Evolutionary conservation across 441 rosid species (phyloP).

Genomic region (Gossypium laxum): DNA sequence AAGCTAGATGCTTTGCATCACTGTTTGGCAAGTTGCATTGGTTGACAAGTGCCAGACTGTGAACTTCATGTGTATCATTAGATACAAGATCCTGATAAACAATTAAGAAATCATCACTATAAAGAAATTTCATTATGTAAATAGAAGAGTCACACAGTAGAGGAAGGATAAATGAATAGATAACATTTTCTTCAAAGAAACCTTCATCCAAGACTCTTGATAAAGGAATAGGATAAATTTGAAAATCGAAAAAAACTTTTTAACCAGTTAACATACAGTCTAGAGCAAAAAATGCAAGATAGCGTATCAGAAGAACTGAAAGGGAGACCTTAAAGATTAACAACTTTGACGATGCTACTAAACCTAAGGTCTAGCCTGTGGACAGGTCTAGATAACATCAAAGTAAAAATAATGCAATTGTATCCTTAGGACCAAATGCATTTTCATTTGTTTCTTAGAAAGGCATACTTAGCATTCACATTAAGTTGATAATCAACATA

Average conservation of each 20-base stretch:
- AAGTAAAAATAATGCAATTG: slow-evolving; percentile 2
- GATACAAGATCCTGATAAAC: slow-evolving; percentile 44
- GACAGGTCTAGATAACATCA: neutral
- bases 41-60: slow-evolving; percentile 28
- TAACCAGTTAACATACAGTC: neutral
- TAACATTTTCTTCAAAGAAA: slow-evolving; percentile 1
- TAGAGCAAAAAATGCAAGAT: neutral
- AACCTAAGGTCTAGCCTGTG: neutral
- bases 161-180: neutral
- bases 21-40: slow-evolving; percentile 28
- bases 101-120: slow-evolving; percentile 19
- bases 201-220: neutral
- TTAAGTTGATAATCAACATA: neutral
- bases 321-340: neutral
- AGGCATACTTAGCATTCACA: neutral
- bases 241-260: neutral
- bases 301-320: neutral
- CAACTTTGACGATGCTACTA: neutral
- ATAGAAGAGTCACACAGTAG: neutral
- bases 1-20: slow-evolving; percentile 43
- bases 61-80: slow-evolving; percentile 33
- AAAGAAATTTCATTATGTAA: neutral
- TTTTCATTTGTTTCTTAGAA: slow-evolving; percentile 4
- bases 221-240: slow-evolving; percentile 1
- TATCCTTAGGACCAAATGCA: neutral